A percentile compares a stretch with the other conserved stretches of the same genome.
phyloP scores from a whole-genome alignment of 176 grass and related monocot species.

The Rhynchospora breviuscula region DNA sequence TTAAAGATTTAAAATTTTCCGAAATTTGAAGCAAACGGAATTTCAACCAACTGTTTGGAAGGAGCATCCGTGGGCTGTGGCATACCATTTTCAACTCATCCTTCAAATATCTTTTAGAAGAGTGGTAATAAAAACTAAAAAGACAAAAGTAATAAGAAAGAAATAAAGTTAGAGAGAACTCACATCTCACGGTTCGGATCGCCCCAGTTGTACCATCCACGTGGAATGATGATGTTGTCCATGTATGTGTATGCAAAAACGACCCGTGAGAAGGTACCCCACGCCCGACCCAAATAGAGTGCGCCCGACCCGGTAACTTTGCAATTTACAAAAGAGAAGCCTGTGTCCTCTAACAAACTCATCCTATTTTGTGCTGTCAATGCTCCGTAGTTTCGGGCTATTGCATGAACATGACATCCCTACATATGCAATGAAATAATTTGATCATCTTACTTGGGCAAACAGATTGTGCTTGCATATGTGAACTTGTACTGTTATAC shows the following conservation, averaged over 20 bases:
- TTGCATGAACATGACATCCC: constrained; percentile 84
- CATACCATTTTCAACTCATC: background rate
- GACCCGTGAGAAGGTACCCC: constrained; percentile 91
- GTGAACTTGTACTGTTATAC: background rate
- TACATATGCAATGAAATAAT: constrained; percentile 12
- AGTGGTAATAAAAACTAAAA: background rate
- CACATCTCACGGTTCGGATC: constrained; percentile 81
- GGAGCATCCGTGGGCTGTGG: background rate
- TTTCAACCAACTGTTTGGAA: background rate
- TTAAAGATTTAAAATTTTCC: background rate
- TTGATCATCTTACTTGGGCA: background rate
- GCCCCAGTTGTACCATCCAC: constrained; percentile 90
- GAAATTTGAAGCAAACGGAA: no score
- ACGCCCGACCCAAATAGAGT: constrained; percentile 81
- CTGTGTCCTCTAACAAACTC: constrained; percentile 81
- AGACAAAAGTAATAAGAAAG: background rate
- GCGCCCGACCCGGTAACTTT: constrained; percentile 75
- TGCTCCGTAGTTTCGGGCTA: constrained; percentile 67
- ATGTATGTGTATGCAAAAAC: constrained; percentile 97
- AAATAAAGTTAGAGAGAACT: background rate
- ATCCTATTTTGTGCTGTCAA: constrained; percentile 83
- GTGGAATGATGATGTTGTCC: constrained; percentile 86
- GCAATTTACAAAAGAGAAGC: constrained; percentile 94
- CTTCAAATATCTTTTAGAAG: background rate
- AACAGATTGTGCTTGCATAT: background rate